phyloP scores from a whole-genome alignment of 805 yeast species.

The Cyberlindnera maritima region DNA sequence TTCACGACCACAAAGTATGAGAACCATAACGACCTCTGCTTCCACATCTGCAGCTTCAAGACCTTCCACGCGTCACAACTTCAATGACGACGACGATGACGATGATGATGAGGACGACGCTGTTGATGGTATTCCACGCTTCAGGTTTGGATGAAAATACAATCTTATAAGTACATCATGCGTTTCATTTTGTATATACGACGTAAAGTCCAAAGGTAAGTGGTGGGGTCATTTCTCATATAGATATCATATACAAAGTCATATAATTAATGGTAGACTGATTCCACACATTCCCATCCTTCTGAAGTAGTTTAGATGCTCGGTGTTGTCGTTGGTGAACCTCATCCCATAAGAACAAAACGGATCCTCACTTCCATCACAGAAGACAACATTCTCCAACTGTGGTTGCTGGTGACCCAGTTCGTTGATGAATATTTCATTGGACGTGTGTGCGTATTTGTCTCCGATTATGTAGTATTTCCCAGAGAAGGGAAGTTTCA shows the following conservation, averaged over 20 bases:
- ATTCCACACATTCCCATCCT: conserved; percentile 29
- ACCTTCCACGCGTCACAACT: background rate
- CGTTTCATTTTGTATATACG: no score
- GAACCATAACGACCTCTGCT: background rate
- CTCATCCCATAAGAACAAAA: conserved; percentile 35
- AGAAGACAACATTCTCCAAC: conserved; percentile 65
- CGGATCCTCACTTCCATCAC: conserved; percentile 64
- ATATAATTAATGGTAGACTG: conserved; percentile 2
- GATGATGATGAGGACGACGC: conserved; percentile 28
- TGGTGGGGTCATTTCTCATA: no score
- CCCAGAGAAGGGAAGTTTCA: conserved; percentile 24
- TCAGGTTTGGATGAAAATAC: conserved; percentile 27
- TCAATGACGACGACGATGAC: conserved; percentile 7
- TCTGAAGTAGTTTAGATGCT: conserved; percentile 29
- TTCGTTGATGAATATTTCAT: conserved; percentile 27
- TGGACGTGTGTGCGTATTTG: conserved; percentile 17
- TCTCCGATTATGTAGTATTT: conserved; percentile 16
- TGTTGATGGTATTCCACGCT: conserved; percentile 35
- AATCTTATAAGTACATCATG: background rate
- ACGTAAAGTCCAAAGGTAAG: no score
- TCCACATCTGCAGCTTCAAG: background rate
- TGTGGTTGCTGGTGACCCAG: conserved; percentile 16
- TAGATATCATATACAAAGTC: no score
- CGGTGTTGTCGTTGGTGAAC: conserved; percentile 21
- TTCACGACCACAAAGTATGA: background rate